These are phyloP conservation scores for Teunomyces tritomae DNA, from an alignment of 805 yeast genomes.

Conservation along the genomic window DNA sequence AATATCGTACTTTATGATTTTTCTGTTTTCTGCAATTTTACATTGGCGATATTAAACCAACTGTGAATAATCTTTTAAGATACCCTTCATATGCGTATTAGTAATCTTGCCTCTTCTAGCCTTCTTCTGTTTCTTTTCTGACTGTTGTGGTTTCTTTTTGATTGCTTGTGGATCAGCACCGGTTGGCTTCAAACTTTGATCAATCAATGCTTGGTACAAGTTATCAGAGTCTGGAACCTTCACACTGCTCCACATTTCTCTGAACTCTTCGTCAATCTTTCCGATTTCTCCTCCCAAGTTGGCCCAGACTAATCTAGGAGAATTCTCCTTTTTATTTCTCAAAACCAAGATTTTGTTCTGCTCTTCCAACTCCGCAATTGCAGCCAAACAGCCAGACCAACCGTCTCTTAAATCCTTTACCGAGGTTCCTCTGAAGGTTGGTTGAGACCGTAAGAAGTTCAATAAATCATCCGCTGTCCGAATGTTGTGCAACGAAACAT, in stretches of 20 bases:
- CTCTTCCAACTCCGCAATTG: conserved; percentile 74
- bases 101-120: conserved; percentile 93
- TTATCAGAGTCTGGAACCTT: conserved; percentile 81
- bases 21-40: background rate
- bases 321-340: conserved; percentile 87
- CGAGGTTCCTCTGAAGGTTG: conserved; percentile 81
- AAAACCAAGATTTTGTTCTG: conserved; percentile 77
- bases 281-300: conserved; percentile 73
- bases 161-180: conserved; percentile 96
- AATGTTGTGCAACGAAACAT: conserved; percentile 85
- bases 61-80: conserved; percentile 76
- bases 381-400: conserved; percentile 85
- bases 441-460: conserved; percentile 70
- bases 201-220: conserved; percentile 72
- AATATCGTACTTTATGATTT: background rate
- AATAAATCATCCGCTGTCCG: conserved; percentile 76
- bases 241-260: conserved; percentile 73
- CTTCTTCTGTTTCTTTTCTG: conserved; percentile 80
- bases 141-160: conserved; percentile 57
- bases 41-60: conserved; percentile 20
- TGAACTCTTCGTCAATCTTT: conserved; percentile 76
- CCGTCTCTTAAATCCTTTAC: conserved; percentile 87
- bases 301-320: conserved; percentile 93
- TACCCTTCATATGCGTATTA: conserved; percentile 94
- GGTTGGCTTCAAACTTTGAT: conserved; percentile 91